Evolutionary conservation across 805 yeast genomes (phyloP).

Genomic region (Ogataea polymorpha): DNA sequence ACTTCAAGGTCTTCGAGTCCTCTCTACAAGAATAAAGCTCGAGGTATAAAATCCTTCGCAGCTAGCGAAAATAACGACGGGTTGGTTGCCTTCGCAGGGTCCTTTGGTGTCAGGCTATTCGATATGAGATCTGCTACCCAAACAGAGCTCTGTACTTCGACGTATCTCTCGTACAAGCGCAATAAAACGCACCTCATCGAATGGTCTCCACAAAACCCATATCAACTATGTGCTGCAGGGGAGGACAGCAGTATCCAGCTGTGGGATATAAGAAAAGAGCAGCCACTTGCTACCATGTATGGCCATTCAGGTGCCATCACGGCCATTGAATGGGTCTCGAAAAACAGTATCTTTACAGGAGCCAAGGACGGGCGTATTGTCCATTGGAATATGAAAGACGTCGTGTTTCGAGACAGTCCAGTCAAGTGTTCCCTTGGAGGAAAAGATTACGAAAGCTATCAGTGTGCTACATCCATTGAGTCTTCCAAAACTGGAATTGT

Average conservation of each 20-base stretch:
- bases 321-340: conserved; percentile 54
- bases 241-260: conserved; percentile 49
- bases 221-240: conserved; percentile 64
- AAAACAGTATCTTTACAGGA: conserved; percentile 46
- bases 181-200: conserved; percentile 42
- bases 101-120: conserved; percentile 69
- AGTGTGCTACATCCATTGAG: conserved; percentile 62
- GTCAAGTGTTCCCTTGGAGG: conserved; percentile 43
- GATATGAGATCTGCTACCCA: conserved; percentile 57
- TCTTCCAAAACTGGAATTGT: conserved; percentile 52
- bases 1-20: conserved; percentile 58
- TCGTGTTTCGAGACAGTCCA: conserved; percentile 5
- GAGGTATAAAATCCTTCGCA: conserved; percentile 52
- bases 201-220: conserved; percentile 64
- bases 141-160: conserved; percentile 29
- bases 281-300: conserved; percentile 47
- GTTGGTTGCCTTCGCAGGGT: conserved; percentile 61
- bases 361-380: conserved; percentile 65
- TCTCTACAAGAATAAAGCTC: conserved; percentile 46
- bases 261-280: conserved; percentile 71
- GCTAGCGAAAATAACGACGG: conserved; percentile 45
- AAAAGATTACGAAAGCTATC: conserved; percentile 31
- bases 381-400: conserved; percentile 52
- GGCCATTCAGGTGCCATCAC: conserved; percentile 59
- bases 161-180: conserved; percentile 40